phyloP scores from a whole-genome alignment of 2,329 filamentous ascomycete species.

The Lasiodiplodia hormozganensis region DNA sequence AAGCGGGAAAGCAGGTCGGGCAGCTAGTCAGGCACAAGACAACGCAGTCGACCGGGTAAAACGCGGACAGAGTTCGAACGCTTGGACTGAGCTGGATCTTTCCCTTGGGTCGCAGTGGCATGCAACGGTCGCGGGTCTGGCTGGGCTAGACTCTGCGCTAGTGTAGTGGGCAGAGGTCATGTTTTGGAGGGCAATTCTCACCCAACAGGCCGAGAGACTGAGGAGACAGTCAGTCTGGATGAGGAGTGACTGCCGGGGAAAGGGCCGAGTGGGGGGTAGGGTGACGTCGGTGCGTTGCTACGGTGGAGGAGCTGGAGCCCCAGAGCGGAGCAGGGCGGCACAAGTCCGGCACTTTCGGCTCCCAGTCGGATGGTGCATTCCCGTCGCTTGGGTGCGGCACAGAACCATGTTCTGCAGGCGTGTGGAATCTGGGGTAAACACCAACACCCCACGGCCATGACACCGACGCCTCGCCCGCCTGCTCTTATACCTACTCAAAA shows the following conservation, averaged over 20 bases:
- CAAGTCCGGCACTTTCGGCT: background rate
- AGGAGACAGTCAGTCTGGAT: background rate
- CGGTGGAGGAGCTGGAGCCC: slow-evolving; percentile 17
- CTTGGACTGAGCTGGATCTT: background rate
- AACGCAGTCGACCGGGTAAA: background rate
- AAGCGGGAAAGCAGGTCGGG: background rate
- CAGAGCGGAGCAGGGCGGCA: slow-evolving; percentile 10
- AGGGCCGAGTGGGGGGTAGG: background rate
- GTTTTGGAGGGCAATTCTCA: background rate
- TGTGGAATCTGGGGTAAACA: background rate
- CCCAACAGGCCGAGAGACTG: background rate
- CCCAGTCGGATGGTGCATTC: background rate
- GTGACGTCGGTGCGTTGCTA: slow-evolving; percentile 8
- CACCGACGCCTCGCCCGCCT: background rate
- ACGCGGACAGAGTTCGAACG: background rate
- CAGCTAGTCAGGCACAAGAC: background rate
- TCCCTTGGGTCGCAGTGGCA: background rate
- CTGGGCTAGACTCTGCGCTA: background rate
- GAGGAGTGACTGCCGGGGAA: no score
- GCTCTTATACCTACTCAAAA: background rate
- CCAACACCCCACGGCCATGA: background rate
- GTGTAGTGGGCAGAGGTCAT: background rate
- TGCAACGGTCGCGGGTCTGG: background rate
- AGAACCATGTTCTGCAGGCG: slow-evolving; percentile 4
- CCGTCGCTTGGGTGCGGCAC: background rate